These are phyloP conservation scores for Lanmaoa pseudosensibilis DNA, from an alignment of 768 basidiomycete genomes.

Conservation along the genomic window DNA sequence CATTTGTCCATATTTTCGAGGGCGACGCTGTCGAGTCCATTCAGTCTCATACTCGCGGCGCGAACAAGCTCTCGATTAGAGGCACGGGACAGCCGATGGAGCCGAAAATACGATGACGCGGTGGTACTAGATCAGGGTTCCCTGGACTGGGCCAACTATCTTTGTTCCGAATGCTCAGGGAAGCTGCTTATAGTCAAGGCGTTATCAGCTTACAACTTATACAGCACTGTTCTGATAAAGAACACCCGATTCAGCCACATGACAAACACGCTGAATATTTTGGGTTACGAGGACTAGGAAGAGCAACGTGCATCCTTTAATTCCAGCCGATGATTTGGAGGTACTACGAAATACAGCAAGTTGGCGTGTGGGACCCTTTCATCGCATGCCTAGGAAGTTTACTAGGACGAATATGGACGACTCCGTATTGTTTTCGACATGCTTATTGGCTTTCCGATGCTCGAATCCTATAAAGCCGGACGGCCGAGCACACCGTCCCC, in stretches of 20 bases:
- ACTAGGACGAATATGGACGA: constrained; percentile 29
- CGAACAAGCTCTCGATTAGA: constrained; percentile 12
- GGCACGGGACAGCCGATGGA: constrained; percentile 18
- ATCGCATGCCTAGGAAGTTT: constrained; percentile 23
- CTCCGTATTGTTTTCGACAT: constrained; percentile 31
- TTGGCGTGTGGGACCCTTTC: constrained; percentile 27
- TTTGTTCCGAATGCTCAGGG: constrained; percentile 28
- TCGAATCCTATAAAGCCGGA: constrained; percentile 32
- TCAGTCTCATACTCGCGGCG: constrained; percentile 1
- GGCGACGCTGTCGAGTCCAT: constrained; percentile 2
- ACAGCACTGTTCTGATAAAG: constrained; percentile 30
- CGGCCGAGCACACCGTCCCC: constrained; percentile 2
- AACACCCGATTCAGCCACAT: constrained; percentile 29
- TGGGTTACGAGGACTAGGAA: constrained; percentile 13
- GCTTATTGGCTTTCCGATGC: constrained; percentile 23
- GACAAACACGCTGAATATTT: constrained; percentile 25
- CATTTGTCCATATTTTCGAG: background rate
- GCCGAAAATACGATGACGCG: constrained; percentile 20
- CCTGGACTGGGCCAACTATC: constrained; percentile 21
- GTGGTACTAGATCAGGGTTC: constrained; percentile 23
- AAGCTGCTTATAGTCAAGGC: constrained; percentile 24
- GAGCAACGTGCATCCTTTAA: constrained; percentile 20
- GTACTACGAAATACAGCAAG: constrained; percentile 29
- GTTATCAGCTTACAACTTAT: constrained; percentile 14
- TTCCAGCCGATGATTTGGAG: constrained; percentile 15